Base-by-base conservation (phyloP, 148 eudicot species). In the Diospyros kaki region DNA sequence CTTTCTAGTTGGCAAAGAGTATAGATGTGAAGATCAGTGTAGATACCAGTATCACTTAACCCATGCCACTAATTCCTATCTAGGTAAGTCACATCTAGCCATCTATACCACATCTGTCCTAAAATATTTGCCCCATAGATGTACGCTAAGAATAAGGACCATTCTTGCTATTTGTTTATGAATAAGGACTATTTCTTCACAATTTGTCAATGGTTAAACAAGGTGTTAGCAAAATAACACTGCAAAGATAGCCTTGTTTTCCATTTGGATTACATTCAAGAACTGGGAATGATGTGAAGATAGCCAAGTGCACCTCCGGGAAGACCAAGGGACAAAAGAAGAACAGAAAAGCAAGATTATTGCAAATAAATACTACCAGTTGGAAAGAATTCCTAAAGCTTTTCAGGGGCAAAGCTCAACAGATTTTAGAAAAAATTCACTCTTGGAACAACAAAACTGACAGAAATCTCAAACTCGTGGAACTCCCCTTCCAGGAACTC, bases 331-430 rank as follows among this genome's bases (percentile, higher is more conserved):
- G 28, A 28, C 28, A 13, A 6, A 48, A 13, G 18, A 45, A 50
- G 15, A 48, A 18, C 13, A 67, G 50, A 55, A 39, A 17, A 5
- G 14, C 71, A 18, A 48, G 71, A 48, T 48, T 3, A 48, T 55
- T 67, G 56, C 55, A 67, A 13, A 67, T 48, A 50, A 67, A 67
- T 67, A 54, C 3, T 18, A 13, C 56, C 71, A 17, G 50, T 67
- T 67, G 55, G 51, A 8, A 44, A 18, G 17, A 44, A 66, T 53
- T 53, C 60, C 60, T 56, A 18, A 56, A 13, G 18, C 17, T 56
- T 5, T 13, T 56, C 17, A 14, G 60, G 13, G 17, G 6, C 58
- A 54, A 11, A 54, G 58, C 58, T 54, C 58, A 54, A 11, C 11
- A 12, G 1, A 54, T 9, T 3, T 28, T 28, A 8, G 12, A 14